A percentile compares a stretch with the other conserved stretches of the same genome.
Evolutionary conservation across 179 eudicot genomes (phyloP).

Genomic region (Beta lomatogona): DNA sequence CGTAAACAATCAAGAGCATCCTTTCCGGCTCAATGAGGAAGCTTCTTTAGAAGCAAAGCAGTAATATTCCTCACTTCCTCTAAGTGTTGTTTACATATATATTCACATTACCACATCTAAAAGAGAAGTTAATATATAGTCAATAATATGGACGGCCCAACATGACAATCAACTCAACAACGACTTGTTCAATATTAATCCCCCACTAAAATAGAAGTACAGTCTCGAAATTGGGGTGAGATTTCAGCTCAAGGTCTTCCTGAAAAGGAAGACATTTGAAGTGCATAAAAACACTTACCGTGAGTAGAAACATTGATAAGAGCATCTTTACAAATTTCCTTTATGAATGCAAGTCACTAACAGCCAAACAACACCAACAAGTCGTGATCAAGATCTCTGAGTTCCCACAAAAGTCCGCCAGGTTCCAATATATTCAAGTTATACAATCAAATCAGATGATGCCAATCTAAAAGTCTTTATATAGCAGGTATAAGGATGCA

Average conservation of each 20-base stretch:
- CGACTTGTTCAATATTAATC: not conserved
- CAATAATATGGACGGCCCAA: not conserved
- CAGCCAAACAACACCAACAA: not conserved
- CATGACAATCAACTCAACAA: not conserved
- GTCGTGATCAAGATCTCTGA: not conserved
- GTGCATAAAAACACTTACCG: not conserved
- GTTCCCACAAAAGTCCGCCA: not conserved
- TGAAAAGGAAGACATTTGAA: not conserved
- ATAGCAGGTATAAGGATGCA: not conserved
- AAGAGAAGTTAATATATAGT: not conserved
- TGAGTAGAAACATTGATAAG: not conserved
- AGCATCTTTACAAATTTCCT: not conserved
- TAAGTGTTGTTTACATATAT: not conserved
- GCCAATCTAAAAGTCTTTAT: not conserved
- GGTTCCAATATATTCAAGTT: not conserved
- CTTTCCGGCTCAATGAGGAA: not conserved
- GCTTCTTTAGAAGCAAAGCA: not conserved
- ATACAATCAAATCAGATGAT: not conserved
- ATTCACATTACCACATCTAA: not conserved
- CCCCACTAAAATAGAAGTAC: not conserved
- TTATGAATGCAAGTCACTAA: not conserved
- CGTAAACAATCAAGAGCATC: not conserved
- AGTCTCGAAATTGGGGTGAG: not conserved
- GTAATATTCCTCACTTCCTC: too few relatives aligned
- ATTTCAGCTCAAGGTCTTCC: not conserved